Percentiles rank a stretch among this genome's conserved stretches.
These are phyloP conservation scores for Metschnikowia kofuensis DNA, from an alignment of 805 yeast species.

Conservation along the genomic window DNA sequence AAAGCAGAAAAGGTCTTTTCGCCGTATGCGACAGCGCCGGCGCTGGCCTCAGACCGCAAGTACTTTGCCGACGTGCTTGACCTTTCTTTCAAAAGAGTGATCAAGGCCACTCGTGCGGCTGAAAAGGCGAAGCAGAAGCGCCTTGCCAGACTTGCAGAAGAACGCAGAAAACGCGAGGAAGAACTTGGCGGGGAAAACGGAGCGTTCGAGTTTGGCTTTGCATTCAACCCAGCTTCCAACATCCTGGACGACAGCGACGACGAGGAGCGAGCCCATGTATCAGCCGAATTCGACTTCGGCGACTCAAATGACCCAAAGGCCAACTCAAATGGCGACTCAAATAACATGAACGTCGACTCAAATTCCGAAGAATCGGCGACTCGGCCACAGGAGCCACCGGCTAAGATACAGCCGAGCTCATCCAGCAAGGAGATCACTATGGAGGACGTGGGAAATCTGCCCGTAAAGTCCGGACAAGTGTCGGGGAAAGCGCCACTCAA, in stretches of 20 bases:
- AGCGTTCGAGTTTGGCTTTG: slow-evolving; percentile 33
- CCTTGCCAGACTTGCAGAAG: slow-evolving; percentile 18
- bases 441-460: not conserved
- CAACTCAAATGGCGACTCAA: too few relatives aligned
- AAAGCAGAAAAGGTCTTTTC: slow-evolving; percentile 38
- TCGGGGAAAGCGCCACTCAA: slow-evolving; percentile 7
- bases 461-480: slow-evolving; percentile 1
- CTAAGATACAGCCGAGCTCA: not conserved
- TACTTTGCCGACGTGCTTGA: slow-evolving; percentile 23
- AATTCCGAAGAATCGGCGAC: too few relatives aligned
- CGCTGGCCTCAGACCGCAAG: slow-evolving; percentile 3
- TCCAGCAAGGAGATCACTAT: not conserved
- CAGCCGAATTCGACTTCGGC: slow-evolving; percentile 12
- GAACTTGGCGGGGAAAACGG: slow-evolving; percentile 29
- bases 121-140: slow-evolving; percentile 15
- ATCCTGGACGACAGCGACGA: slow-evolving; percentile 20
- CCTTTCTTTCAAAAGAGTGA: slow-evolving; percentile 30
- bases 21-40: slow-evolving; percentile 29
- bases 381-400: not conserved
- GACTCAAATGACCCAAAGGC: not conserved
- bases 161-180: slow-evolving; percentile 23
- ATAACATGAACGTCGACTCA: too few relatives aligned
- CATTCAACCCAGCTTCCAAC: slow-evolving; percentile 23
- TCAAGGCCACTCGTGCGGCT: slow-evolving; percentile 30
- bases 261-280: slow-evolving; percentile 3